These are phyloP conservation scores for Stygiomarasmius scandens DNA, from an alignment of 1,284 basidiomycete species.

Conservation along the genomic window DNA sequence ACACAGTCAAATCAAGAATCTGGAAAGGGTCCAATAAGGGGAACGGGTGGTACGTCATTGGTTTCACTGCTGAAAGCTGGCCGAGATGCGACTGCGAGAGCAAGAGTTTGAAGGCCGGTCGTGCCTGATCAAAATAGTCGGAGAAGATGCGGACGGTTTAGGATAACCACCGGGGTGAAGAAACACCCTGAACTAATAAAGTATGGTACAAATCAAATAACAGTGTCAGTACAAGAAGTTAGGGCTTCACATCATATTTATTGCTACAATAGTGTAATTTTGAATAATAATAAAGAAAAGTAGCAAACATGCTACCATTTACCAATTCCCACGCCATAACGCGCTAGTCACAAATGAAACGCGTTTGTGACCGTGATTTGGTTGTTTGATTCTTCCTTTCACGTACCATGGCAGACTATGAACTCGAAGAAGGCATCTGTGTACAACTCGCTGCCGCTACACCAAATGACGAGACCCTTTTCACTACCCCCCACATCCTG, in stretches of 20 bases:
- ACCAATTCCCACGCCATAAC: slow-evolving; percentile 3
- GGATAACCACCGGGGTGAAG: too few relatives aligned
- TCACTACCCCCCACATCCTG: slow-evolving; percentile 63
- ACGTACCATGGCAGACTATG: slow-evolving; percentile 33
- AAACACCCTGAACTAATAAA: too few relatives aligned
- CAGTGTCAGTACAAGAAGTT: too few relatives aligned
- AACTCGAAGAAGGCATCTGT: slow-evolving; percentile 65
- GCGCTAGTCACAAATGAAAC: background rate
- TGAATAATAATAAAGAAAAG: too few relatives aligned
- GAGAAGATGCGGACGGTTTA: too few relatives aligned
- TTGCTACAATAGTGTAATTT: too few relatives aligned
- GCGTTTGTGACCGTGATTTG: too few relatives aligned
- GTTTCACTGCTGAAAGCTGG: slow-evolving; percentile 84
- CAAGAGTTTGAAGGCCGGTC: slow-evolving; percentile 28
- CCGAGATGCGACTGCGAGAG: slow-evolving; percentile 82
- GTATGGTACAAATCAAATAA: too few relatives aligned
- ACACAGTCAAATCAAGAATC: slow-evolving; percentile 31
- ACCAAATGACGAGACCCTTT: slow-evolving; percentile 52
- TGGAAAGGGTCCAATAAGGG: slow-evolving; percentile 61
- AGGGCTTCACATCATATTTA: too few relatives aligned
- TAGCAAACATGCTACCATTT: too few relatives aligned
- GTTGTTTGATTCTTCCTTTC: slow-evolving; percentile 18
- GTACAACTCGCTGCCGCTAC: slow-evolving; percentile 48
- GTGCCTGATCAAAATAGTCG: too few relatives aligned
- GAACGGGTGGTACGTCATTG: slow-evolving; percentile 88